These are phyloP conservation scores for Grosmannia clavigera DNA, from an alignment of 2,329 filamentous ascomycete species.

Conservation along the genomic window DNA sequence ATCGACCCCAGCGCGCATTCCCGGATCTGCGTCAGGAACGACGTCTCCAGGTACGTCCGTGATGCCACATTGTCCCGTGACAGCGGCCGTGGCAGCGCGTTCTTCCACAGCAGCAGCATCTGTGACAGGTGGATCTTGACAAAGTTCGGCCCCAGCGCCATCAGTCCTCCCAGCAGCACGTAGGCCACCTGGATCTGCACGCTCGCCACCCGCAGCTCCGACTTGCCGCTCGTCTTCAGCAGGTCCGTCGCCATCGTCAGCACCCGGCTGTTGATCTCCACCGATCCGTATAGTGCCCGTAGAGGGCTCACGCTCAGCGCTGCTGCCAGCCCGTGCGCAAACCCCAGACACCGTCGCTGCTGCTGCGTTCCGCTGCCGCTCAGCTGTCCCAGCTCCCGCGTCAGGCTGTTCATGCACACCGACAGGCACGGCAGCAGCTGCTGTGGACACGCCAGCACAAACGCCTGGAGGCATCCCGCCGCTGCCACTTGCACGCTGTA, in stretches of 20 bases:
- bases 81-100: conserved; percentile 87
- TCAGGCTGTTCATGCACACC: conserved; percentile 92
- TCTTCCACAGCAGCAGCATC: conserved; percentile 89
- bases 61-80: conserved; percentile 81
- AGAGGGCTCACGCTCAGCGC: conserved; percentile 80
- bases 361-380: conserved; percentile 55
- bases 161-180: conserved; percentile 91
- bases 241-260: conserved; percentile 83
- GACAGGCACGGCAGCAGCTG: conserved; percentile 85
- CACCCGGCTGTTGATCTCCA: conserved; percentile 88
- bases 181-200: conserved; percentile 97
- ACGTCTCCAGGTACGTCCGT: conserved; percentile 74
- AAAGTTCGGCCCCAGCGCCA: conserved; percentile 94
- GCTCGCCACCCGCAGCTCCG: conserved; percentile 78
- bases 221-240: conserved; percentile 83
- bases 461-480: conserved; percentile 72
- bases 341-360: conserved; percentile 66
- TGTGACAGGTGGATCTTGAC: conserved; percentile 97
- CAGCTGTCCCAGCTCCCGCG: conserved; percentile 70
- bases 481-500: conserved; percentile 92
- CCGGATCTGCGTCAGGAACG: conserved; percentile 85
- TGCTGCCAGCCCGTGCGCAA: conserved; percentile 82
- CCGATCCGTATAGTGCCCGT: conserved; percentile 84
- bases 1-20: conserved; percentile 91
- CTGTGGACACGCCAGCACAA: conserved; percentile 83